These are phyloP conservation scores for Daldinia childiae DNA, from an alignment of 495 filamentous ascomycete genomes.

Conservation along the genomic window DNA sequence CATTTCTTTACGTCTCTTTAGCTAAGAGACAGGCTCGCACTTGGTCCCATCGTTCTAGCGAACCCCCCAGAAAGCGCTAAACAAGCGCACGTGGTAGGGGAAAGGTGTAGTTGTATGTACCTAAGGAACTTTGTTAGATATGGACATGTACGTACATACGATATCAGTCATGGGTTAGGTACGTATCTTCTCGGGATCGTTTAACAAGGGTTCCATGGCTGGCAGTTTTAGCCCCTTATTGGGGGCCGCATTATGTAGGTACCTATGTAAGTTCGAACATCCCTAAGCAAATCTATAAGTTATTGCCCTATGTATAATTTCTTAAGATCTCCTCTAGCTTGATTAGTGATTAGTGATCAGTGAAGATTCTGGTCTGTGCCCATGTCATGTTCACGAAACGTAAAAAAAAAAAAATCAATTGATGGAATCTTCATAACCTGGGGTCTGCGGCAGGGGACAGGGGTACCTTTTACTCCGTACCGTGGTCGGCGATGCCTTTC, in stretches of 20 bases:
- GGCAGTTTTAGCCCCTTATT: slow-evolving; percentile 7
- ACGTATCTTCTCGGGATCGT: not conserved
- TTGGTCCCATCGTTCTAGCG: not conserved
- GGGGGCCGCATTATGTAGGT: not conserved
- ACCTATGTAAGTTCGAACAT: not conserved
- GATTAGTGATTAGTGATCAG: slow-evolving; percentile 19
- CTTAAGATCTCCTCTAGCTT: slow-evolving; percentile 24
- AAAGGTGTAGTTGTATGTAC: too few species aligned
- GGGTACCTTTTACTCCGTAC: slow-evolving; percentile 13
- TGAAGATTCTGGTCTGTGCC: slow-evolving; percentile 13
- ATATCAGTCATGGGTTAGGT: not conserved
- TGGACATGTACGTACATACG: not conserved
- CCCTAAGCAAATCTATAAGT: slow-evolving; percentile 1
- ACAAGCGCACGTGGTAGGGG: not conserved
- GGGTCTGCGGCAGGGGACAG: slow-evolving; percentile 23
- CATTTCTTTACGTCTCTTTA: not conserved
- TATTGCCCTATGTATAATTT: not conserved
- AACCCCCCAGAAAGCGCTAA: slow-evolving; percentile 2
- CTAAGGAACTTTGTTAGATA: not conserved
- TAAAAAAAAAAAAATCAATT: not conserved
- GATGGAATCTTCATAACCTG: slow-evolving; percentile 6
- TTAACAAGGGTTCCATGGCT: not conserved
- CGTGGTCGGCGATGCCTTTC: slow-evolving; percentile 18
- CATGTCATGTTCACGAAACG: not conserved
- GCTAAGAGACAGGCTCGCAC: not conserved